These are phyloP conservation scores for Ilex asprella DNA, from an alignment of 257 asterid genomes.

Conservation along the genomic window DNA sequence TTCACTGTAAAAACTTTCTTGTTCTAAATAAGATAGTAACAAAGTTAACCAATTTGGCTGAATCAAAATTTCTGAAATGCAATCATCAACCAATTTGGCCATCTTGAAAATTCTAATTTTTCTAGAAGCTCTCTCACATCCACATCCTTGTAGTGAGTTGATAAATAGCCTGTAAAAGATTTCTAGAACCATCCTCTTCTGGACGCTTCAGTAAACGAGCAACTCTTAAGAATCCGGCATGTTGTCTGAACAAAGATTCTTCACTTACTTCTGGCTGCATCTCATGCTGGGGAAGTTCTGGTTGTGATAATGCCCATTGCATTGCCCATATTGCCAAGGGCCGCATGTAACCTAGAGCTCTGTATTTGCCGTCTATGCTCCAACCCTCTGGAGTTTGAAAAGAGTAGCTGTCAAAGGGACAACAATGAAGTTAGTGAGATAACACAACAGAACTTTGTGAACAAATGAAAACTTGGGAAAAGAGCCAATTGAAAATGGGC, in stretches of 20 bases:
- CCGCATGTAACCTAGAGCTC: conserved; percentile 84
- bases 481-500: neutral
- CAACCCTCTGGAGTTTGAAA: conserved; percentile 95
- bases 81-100: too few relatives aligned
- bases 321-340: conserved; percentile 96
- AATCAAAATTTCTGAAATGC: too few relatives aligned
- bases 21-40: too few relatives aligned
- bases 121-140: conserved; percentile 17
- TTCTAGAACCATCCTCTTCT: conserved; percentile 57
- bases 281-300: conserved; percentile 33
- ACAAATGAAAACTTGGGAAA: neutral
- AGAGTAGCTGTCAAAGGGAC: conserved; percentile 45
- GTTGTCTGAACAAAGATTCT: conserved; percentile 59
- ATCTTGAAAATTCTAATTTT: neutral
- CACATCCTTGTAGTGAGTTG: conserved; percentile 69
- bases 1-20: too few relatives aligned
- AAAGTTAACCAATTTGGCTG: too few relatives aligned
- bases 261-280: conserved; percentile 36
- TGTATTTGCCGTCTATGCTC: conserved; percentile 62
- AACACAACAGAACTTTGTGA: too few relatives aligned
- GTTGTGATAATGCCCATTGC: conserved; percentile 86
- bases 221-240: conserved; percentile 64
- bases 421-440: neutral
- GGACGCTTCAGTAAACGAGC: conserved; percentile 67
- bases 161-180: conserved; percentile 63